phyloP scores from a whole-genome alignment of 2,329 filamentous ascomycete genomes.

The Cryphonectria carpinicola region DNA sequence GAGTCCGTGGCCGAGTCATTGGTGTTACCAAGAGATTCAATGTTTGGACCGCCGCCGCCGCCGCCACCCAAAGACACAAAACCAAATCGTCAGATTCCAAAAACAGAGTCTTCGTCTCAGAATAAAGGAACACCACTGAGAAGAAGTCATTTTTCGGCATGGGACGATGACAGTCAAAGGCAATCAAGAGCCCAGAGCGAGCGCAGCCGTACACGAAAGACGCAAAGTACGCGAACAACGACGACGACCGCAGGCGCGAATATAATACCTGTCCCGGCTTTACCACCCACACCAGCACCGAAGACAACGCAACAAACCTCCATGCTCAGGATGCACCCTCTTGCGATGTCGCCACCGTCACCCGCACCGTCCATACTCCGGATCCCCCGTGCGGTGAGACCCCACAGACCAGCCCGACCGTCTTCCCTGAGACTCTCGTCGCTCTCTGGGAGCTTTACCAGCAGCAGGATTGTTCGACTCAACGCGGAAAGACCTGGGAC shows the following conservation, averaged over 20 bases:
- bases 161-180: background rate
- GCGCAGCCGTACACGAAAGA: background rate
- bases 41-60: conserved; percentile 23
- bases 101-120: background rate
- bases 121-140: too few species aligned
- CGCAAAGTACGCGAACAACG: conserved; percentile 8
- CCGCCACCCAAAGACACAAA: conserved; percentile 21
- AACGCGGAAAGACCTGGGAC: conserved; percentile 34
- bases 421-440: conserved; percentile 24
- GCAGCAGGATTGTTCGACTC: conserved; percentile 31
- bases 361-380: background rate
- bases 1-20: conserved; percentile 18
- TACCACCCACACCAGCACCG: background rate
- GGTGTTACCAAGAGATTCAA: conserved; percentile 20
- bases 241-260: conserved; percentile 9
- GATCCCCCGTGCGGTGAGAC: background rate
- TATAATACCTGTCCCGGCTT: conserved; percentile 6
- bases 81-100: conserved; percentile 1
- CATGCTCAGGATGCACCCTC: conserved; percentile 6
- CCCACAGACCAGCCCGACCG: conserved; percentile 8
- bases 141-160: background rate
- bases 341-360: conserved; percentile 23
- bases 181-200: background rate
- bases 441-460: conserved; percentile 8
- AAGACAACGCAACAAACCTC: background rate